These are phyloP conservation scores for Globisporangium viniferum DNA, from an alignment of 352 stramenopile species.

Conservation along the genomic window DNA sequence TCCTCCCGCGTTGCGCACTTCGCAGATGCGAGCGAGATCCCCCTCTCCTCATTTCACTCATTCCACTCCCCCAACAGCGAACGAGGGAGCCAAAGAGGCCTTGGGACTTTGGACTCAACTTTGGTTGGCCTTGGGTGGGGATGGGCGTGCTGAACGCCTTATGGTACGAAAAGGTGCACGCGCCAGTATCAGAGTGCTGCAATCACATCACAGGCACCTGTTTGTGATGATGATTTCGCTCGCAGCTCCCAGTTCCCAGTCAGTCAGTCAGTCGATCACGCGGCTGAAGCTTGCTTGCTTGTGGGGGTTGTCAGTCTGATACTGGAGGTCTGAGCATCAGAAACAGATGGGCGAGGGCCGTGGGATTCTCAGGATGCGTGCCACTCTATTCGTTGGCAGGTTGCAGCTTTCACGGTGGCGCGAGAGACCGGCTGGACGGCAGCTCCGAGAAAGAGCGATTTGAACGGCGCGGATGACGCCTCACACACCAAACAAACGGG, in stretches of 20 bases:
- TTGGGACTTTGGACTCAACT: neutral
- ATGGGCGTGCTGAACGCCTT: slow-evolving; percentile 3
- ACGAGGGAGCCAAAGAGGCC: neutral
- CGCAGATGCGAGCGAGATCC: slow-evolving; percentile 1
- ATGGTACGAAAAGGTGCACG: slow-evolving; percentile 5
- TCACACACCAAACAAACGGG: neutral
- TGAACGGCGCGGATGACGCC: neutral
- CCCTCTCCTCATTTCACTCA: neutral
- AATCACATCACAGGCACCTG: neutral
- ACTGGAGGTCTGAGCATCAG: neutral
- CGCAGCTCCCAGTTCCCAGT: no score
- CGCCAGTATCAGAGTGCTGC: neutral
- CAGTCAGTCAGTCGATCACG: neutral
- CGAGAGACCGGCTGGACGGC: slow-evolving; percentile 2
- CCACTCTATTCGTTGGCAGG: slow-evolving; percentile 20
- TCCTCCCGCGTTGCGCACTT: neutral
- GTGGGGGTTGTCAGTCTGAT: neutral
- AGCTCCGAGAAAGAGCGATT: neutral
- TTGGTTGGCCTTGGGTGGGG: neutral
- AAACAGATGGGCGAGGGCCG: neutral
- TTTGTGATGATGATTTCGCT: no score
- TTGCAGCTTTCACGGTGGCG: slow-evolving; percentile 3
- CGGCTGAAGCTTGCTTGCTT: neutral
- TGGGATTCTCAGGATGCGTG: neutral
- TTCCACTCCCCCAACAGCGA: neutral